phyloP scores from a whole-genome alignment of 192 early-diverging fungal genomes.

The Coemansia sp. region DNA sequence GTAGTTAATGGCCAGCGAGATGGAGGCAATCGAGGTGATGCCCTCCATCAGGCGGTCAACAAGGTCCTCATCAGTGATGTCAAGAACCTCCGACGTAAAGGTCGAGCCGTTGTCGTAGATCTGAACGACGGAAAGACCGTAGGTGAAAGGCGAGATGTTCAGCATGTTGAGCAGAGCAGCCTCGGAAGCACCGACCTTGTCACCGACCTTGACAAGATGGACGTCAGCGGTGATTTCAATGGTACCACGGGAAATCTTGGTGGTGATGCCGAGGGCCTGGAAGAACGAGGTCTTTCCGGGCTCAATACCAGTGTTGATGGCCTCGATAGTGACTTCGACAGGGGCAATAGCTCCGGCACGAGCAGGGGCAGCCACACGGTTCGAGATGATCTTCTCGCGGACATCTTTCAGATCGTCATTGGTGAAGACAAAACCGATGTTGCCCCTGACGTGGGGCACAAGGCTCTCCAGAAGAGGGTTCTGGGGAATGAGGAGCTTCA shows the following conservation, averaged over 20 bases:
- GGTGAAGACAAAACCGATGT: slow-evolving; percentile 99
- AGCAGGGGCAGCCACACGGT: slow-evolving; percentile 97
- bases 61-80: slow-evolving; percentile 79
- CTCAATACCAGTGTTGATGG: slow-evolving; percentile 99
- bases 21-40: slow-evolving; percentile 70
- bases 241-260: slow-evolving; percentile 99
- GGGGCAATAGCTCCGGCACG: slow-evolving; percentile 94
- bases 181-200: slow-evolving; percentile 97
- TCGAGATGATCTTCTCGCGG: slow-evolving; percentile 84
- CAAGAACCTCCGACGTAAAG: slow-evolving; percentile 86
- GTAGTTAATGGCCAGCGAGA: slow-evolving; percentile 81
- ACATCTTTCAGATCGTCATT: slow-evolving; percentile 94
- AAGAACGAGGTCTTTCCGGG: slow-evolving; percentile 99
- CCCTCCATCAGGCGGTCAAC: slow-evolving; percentile 66
- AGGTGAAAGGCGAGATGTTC: slow-evolving; percentile 99
- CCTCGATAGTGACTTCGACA: slow-evolving; percentile 88
- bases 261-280: slow-evolving; percentile 99
- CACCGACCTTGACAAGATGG: slow-evolving; percentile 83
- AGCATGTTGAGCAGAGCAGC: slow-evolving; percentile 99
- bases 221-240: slow-evolving; percentile 99
- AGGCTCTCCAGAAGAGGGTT: slow-evolving; percentile 87
- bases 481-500: slow-evolving; percentile 62
- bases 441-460: slow-evolving; percentile 83
- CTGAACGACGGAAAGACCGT: slow-evolving; percentile 92
- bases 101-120: slow-evolving; percentile 90